Base-by-base conservation (phyloP, 2,329 filamentous ascomycete species). In the Parastagonospora nodorum region DNA sequence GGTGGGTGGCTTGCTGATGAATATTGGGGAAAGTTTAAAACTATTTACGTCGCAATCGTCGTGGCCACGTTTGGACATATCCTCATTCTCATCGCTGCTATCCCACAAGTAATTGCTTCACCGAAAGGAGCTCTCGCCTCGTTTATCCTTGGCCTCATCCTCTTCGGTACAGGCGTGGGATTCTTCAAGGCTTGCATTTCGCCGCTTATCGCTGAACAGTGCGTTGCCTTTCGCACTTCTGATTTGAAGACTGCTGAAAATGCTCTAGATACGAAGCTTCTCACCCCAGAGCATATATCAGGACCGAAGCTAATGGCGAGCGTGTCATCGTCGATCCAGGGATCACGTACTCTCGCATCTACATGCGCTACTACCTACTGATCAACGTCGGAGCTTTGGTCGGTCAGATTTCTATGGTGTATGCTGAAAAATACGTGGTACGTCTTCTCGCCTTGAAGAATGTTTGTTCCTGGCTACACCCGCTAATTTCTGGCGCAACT, bases 291-390 rank as follows among this genome's bases (percentile, higher is more conserved):
- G 70, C 70, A 49, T 79, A 75, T 40, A 80, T 85, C 58, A 79
- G 77, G 32, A 78, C 88, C 48, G 58, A 67, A 1, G 64, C 76
- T 7, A 77, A 72, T 0, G 87, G 87, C 36, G 81, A 88, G 70
- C 84, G 83, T 14, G 84, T 89, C 54, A 86, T 89, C 53, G 80
- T 88, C 40, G 87, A 89, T 58, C 86, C 86, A 0, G 81, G 84
- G 29, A 77, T 85, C 41, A 89, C 87, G 35, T 82, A 86, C 56
- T 81, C 82, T 10, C 82, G 86, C 36, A 81, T 89, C 14, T 88
- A 86, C 68, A 80, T 84, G 61, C 87, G 84, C 71, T 90, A 89
- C 71, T 90, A 90, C 73, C 78, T 88, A 48, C 82, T 86, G 64
- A 87, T 89, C 75, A 89, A 89, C 66, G 68, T 88, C 11, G 87